Conservation (phyloP, 495 filamentous ascomycete species). For the Penicillium subrubescens region DNA sequence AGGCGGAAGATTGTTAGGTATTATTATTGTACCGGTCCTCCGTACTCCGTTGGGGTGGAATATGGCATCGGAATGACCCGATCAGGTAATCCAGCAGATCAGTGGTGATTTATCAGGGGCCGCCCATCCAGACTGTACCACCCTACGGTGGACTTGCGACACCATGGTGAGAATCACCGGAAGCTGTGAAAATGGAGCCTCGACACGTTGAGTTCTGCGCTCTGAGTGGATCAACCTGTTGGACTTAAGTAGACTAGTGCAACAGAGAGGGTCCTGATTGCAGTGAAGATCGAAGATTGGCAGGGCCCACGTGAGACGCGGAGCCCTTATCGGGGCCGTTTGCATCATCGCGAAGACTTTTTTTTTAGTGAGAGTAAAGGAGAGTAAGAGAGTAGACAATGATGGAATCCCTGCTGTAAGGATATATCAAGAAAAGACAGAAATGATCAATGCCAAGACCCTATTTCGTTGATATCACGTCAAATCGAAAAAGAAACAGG, state of each 20-base stretch:
- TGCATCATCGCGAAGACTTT: slow-evolving; percentile 19
- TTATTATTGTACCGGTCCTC: background rate
- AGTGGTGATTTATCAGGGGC: slow-evolving; percentile 10
- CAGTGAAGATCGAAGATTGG: slow-evolving; percentile 13
- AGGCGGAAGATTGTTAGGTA: background rate
- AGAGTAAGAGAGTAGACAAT: background rate
- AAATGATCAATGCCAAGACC: background rate
- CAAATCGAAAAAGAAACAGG: background rate
- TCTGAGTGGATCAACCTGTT: background rate
- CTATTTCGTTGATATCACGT: background rate
- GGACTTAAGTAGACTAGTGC: background rate
- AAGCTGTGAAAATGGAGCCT: slow-evolving; percentile 11
- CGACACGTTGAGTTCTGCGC: slow-evolving; percentile 4
- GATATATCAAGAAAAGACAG: too few species aligned
- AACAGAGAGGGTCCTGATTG: slow-evolving; percentile 7
- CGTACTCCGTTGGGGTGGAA: background rate
- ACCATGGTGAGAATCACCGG: slow-evolving; percentile 1
- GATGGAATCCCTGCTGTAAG: background rate
- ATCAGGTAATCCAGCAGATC: slow-evolving; percentile 19
- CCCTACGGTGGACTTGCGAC: background rate
- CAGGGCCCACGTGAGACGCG: slow-evolving; percentile 23
- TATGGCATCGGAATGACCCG: slow-evolving; percentile 22
- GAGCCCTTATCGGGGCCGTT: slow-evolving; percentile 29
- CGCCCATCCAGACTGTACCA: background rate
- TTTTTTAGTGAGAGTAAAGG: background rate